Percentiles rank a stretch among this genome's conserved stretches.
Evolutionary conservation across 1,284 basidiomycete species (phyloP).

Genomic region (Salmacisia buchloeana): DNA sequence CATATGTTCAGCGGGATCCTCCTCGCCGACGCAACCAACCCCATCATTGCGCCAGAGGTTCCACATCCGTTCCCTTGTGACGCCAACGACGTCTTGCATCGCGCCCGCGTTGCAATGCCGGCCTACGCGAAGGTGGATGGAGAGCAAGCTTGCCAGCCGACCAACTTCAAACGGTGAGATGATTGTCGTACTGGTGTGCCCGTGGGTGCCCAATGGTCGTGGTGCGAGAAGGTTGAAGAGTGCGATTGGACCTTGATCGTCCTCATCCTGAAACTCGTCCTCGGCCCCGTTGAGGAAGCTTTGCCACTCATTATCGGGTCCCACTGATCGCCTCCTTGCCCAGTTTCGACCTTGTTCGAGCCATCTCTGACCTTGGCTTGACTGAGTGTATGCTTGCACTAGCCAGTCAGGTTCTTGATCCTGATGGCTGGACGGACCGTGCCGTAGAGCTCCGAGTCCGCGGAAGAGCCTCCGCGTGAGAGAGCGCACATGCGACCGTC

Average conservation of each 20-base stretch:
- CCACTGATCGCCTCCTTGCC: neutral
- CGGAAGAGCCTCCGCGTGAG: constrained; percentile 16
- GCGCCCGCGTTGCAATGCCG: constrained; percentile 38
- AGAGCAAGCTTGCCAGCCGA: constrained; percentile 29
- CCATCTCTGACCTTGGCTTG: neutral
- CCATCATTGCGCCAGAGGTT: constrained; percentile 26
- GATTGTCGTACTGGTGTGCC: constrained; percentile 6
- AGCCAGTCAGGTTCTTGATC: neutral
- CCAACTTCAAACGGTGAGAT: constrained; percentile 31
- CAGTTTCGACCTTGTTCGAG: neutral
- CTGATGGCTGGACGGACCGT: constrained; percentile 14
- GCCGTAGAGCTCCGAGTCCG: constrained; percentile 15
- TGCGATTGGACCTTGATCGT: constrained; percentile 28
- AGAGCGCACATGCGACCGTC: constrained; percentile 15
- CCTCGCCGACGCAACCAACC: constrained; percentile 21
- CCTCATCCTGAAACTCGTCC: neutral
- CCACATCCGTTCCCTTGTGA: constrained; percentile 17
- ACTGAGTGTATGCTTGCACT: neutral
- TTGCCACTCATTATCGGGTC: neutral
- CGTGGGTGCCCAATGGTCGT: neutral
- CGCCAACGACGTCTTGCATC: constrained; percentile 23
- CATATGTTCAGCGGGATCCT: neutral
- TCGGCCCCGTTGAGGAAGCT: neutral
- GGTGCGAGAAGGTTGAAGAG: constrained; percentile 28
- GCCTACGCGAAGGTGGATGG: constrained; percentile 36